A percentile compares a stretch with the other conserved stretches of the same genome.
Evolutionary conservation across 805 yeast species (phyloP).

Genomic region (Diddensiella caesifluorescens): DNA sequence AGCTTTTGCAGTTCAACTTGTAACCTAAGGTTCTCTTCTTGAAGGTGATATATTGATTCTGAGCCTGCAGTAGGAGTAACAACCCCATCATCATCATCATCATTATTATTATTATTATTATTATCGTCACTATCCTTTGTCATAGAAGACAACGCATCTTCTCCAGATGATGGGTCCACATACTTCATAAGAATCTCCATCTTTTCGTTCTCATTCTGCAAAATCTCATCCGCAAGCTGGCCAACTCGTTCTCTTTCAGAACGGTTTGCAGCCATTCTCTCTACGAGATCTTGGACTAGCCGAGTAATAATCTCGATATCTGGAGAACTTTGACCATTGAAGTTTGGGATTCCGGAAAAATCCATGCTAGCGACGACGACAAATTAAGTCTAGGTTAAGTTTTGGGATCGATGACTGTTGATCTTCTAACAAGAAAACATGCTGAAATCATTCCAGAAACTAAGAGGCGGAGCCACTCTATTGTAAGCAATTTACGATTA

Average conservation of each 20-base stretch:
- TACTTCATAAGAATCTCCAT: constrained; percentile 17
- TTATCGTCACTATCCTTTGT: not conserved
- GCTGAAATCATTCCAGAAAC: constrained; percentile 29
- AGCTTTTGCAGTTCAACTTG: constrained; percentile 20
- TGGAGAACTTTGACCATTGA: constrained; percentile 1
- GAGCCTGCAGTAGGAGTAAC: constrained; percentile 3
- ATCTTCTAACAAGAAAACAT: constrained; percentile 19
- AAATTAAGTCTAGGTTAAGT: too few relatives aligned
- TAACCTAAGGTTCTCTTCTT: constrained; percentile 16
- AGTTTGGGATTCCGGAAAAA: too few relatives aligned
- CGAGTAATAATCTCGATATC: constrained; percentile 19
- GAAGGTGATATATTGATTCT: not conserved
- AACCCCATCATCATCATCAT: constrained; percentile 11
- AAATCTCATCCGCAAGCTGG: constrained; percentile 23
- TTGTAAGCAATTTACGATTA: constrained; percentile 24
- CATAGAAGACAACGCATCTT: too few relatives aligned
- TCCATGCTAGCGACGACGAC: too few relatives aligned
- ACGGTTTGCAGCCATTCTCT: constrained; percentile 22
- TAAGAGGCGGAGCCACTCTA: constrained; percentile 28
- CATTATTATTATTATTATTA: constrained; percentile 14
- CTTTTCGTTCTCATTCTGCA: constrained; percentile 21
- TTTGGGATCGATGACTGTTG: too few relatives aligned
- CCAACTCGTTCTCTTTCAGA: constrained; percentile 21
- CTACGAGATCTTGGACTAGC: constrained; percentile 27
- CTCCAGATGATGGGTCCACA: constrained; percentile 5